A percentile compares a stretch with the other conserved stretches of the same genome.
phyloP scores from a whole-genome alignment of 1,284 basidiomycete species.

The Takashimella tepidaria region DNA sequence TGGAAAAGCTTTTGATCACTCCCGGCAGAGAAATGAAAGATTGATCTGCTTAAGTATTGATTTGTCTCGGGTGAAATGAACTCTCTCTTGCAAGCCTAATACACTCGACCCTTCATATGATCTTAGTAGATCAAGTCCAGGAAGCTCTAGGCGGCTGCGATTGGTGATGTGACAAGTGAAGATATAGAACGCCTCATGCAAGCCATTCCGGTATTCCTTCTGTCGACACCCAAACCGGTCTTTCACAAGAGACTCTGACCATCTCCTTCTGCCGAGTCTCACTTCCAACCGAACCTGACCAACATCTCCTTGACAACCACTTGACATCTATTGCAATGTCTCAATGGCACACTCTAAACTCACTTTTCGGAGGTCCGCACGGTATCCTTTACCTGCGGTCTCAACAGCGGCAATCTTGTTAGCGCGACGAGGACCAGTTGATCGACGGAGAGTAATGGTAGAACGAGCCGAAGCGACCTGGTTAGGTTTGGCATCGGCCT shows the following conservation, averaged over 20 bases:
- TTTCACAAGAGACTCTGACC: too few species aligned
- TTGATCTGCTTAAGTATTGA: not conserved
- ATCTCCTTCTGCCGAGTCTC: too few species aligned
- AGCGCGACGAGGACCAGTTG: slow-evolving; percentile 69
- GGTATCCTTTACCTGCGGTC: slow-evolving; percentile 67
- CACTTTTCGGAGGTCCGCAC: slow-evolving; percentile 74
- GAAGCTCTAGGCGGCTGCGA: slow-evolving; percentile 40
- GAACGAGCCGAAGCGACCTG: slow-evolving; percentile 39
- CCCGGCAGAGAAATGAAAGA: too few species aligned
- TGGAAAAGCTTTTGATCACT: too few species aligned
- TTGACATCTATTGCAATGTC: too few species aligned
- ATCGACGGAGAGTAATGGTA: slow-evolving; percentile 59
- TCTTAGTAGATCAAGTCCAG: slow-evolving; percentile 22
- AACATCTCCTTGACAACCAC: too few species aligned
- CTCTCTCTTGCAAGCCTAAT: slow-evolving; percentile 40
- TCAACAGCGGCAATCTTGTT: slow-evolving; percentile 63
- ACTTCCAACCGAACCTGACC: too few species aligned
- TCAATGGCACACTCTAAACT: slow-evolving; percentile 45
- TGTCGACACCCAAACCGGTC: too few species aligned
- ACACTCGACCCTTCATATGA: slow-evolving; percentile 42
- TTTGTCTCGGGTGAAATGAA: slow-evolving; percentile 5
- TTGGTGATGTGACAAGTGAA: slow-evolving; percentile 19
- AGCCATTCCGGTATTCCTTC: too few species aligned
- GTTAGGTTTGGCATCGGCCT: slow-evolving; percentile 59
- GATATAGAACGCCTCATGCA: too few species aligned